Conservation (phyloP, 2,329 filamentous ascomycete species). For the Exophiala sideris region DNA sequence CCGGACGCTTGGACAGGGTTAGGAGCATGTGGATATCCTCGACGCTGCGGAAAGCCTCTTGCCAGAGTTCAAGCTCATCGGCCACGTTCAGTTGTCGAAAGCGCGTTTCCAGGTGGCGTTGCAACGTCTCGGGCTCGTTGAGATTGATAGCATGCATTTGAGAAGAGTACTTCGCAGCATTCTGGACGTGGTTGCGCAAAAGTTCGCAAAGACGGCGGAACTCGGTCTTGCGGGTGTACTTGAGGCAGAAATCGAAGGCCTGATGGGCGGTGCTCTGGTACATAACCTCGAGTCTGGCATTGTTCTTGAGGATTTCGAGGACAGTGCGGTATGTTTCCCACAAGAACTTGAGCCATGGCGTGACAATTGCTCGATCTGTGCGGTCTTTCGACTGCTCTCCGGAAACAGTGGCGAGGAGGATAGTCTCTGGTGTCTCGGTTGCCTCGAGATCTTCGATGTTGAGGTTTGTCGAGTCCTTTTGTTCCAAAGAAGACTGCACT, state of each 20-base stretch:
- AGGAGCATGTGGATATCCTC: constrained; percentile 98
- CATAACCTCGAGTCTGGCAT: constrained; percentile 92
- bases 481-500: constrained; percentile 82
- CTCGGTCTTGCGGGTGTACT: constrained; percentile 98
- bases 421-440: constrained; percentile 95
- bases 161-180: constrained; percentile 96
- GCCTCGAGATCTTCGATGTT: constrained; percentile 89
- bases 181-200: constrained; percentile 96
- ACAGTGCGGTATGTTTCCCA: constrained; percentile 99
- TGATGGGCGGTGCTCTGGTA: constrained; percentile 98
- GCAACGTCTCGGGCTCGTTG: constrained; percentile 93
- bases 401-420: constrained; percentile 94
- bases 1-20: constrained; percentile 93
- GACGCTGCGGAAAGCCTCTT: constrained; percentile 98
- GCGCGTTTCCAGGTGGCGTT: constrained; percentile 94
- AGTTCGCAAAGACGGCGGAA: constrained; percentile 98
- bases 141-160: constrained; percentile 99
- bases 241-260: constrained; percentile 97
- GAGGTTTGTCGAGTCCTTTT: constrained; percentile 57
- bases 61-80: constrained; percentile 96
- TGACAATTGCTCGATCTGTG: constrained; percentile 96
- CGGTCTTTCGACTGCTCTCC: constrained; percentile 96
- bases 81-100: constrained; percentile 98
- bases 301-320: constrained; percentile 97
- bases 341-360: constrained; percentile 97